Conservation (phyloP, 1,139 yeast species). For the Scheffersomyces segobiensis region DNA sequence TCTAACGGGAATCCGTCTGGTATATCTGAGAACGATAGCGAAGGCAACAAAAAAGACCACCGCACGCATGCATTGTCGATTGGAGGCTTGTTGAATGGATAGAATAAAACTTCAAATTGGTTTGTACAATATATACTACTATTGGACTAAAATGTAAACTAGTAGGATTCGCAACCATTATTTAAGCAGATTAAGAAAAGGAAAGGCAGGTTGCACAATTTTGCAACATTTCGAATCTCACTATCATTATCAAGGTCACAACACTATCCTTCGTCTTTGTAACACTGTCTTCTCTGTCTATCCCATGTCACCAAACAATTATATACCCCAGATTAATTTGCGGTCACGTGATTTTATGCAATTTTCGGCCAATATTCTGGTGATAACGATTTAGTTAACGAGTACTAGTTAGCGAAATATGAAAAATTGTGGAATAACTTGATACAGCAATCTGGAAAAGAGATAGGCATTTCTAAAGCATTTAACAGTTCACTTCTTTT, state of each 20-base stretch:
- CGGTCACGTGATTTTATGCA: slow-evolving; percentile 11
- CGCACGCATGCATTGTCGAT: slow-evolving; percentile 27
- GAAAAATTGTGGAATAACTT: neutral
- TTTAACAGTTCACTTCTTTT: neutral
- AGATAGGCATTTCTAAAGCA: neutral
- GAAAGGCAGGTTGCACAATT: neutral
- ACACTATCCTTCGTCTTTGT: too few species aligned
- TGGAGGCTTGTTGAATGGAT: slow-evolving; percentile 37
- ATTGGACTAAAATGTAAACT: neutral
- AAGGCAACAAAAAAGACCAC: slow-evolving; percentile 10
- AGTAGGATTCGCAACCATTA: neutral
- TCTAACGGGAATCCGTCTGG: neutral
- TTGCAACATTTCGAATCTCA: neutral
- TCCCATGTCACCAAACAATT: neutral
- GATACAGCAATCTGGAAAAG: neutral
- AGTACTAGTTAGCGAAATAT: neutral
- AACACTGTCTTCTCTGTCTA: neutral
- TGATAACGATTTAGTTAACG: neutral
- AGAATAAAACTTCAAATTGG: neutral
- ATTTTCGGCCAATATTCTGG: slow-evolving; percentile 1
- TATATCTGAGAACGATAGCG: slow-evolving; percentile 5
- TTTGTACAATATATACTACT: neutral
- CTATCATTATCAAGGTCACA: neutral
- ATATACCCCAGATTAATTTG: neutral
- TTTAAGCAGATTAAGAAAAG: neutral